Evolutionary conservation across 1,284 basidiomycete genomes (phyloP).

Genomic region (Exsudoporus floridanus): DNA sequence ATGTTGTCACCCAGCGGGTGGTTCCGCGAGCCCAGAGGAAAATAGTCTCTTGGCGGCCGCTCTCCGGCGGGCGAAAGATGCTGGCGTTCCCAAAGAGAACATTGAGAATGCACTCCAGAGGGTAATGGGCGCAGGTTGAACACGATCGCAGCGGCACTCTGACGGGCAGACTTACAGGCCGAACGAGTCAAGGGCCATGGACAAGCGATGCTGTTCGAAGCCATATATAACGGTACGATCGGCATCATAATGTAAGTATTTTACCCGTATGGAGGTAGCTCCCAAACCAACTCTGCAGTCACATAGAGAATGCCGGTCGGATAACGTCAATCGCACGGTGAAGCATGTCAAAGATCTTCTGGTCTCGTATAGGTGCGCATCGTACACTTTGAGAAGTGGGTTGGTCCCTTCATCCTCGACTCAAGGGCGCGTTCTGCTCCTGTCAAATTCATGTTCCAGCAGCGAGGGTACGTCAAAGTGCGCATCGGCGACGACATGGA

Average conservation of each 20-base stretch:
- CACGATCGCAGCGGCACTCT: neutral
- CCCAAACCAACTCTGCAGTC: conserved; percentile 12
- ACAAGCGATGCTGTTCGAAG: conserved; percentile 67
- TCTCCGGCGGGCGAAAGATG: conserved; percentile 60
- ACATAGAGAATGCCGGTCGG: conserved; percentile 72
- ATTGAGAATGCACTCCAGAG: conserved; percentile 70
- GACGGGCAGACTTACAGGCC: conserved; percentile 39
- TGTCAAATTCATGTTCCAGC: conserved; percentile 76
- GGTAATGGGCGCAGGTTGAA: conserved; percentile 39
- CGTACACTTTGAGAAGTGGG: neutral
- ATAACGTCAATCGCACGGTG: conserved; percentile 72
- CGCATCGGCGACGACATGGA: conserved; percentile 48
- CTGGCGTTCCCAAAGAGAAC: conserved; percentile 76
- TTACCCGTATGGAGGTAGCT: neutral
- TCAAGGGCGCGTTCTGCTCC: conserved; percentile 67
- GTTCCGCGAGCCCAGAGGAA: conserved; percentile 61
- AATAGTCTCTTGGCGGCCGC: conserved; percentile 64
- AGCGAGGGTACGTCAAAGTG: conserved; percentile 66
- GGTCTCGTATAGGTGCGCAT: conserved; percentile 54
- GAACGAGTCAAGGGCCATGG: conserved; percentile 50
- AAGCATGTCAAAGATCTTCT: conserved; percentile 64
- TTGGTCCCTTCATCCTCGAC: conserved; percentile 1
- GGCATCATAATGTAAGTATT: conserved; percentile 73
- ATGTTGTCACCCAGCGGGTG: conserved; percentile 48
- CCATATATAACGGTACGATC: conserved; percentile 64